Percentiles rank a stretch among this genome's conserved stretches.
phyloP scores from a whole-genome alignment of 805 yeast genomes.

The Ogataea paradorogensis region DNA sequence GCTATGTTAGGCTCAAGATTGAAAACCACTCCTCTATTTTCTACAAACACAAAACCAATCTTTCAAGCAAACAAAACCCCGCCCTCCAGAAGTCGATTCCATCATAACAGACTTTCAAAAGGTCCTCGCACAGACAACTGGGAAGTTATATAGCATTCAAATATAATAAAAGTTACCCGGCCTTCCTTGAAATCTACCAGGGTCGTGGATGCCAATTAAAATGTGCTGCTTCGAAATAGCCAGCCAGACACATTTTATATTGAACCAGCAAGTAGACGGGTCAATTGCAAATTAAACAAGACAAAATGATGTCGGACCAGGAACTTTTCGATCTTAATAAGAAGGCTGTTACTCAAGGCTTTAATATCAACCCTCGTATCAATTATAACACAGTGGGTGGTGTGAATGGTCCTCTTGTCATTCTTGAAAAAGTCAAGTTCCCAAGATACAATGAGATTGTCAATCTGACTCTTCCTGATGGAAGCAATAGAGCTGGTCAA shows the following conservation, averaged over 20 bases:
- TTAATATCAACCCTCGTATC: constrained; percentile 85
- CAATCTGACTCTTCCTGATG: constrained; percentile 94
- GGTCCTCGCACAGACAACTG: constrained; percentile 19
- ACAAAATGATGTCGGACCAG: constrained; percentile 36
- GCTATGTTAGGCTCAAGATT: constrained; percentile 1
- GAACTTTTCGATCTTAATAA: constrained; percentile 72
- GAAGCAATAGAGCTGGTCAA: constrained; percentile 92
- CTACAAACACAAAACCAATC: constrained; percentile 12
- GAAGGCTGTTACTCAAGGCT: constrained; percentile 88
- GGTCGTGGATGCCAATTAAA: constrained; percentile 8
- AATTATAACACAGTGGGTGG: constrained; percentile 97
- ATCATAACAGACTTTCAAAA: constrained; percentile 5
- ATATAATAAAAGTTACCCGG: constrained; percentile 9
- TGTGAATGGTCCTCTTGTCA: constrained; percentile 97
- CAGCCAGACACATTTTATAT: constrained; percentile 12
- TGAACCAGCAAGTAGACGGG: constrained; percentile 8
- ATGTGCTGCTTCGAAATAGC: constrained; percentile 15
- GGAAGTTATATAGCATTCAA: constrained; percentile 23
- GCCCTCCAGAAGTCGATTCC: constrained; percentile 5
- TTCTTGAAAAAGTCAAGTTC: constrained; percentile 78
- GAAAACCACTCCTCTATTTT: constrained; percentile 13
- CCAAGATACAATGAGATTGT: constrained; percentile 96
- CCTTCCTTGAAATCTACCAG: not conserved
- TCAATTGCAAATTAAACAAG: constrained; percentile 7
- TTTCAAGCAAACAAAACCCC: constrained; percentile 9